Conservation (phyloP, 371 early-diverging fungal species). For the Mortierella sp. region DNA sequence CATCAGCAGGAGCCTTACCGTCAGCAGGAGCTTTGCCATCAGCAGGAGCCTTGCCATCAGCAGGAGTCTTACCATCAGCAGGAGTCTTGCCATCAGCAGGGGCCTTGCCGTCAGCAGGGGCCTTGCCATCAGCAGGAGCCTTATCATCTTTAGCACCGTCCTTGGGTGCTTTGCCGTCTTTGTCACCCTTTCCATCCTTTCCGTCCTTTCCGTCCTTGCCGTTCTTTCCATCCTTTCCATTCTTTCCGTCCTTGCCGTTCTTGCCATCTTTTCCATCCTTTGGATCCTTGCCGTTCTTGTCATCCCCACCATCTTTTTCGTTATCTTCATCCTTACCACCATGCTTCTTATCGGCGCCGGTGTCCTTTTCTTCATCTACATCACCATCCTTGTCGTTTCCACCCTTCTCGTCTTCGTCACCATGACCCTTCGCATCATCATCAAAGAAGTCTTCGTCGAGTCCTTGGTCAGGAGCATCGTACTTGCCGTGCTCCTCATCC, state of each 20-base stretch:
- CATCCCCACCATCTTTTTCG: too few species aligned
- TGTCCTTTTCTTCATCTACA: too few species aligned
- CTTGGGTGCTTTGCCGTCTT: slow-evolving; percentile 4
- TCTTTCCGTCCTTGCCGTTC: too few species aligned
- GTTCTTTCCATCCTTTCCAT: too few species aligned
- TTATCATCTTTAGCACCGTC: slow-evolving; percentile 16
- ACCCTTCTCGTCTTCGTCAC: too few species aligned
- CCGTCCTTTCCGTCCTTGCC: too few species aligned
- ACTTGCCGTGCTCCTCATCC: slow-evolving; percentile 38
- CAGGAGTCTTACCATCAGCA: slow-evolving; percentile 12
- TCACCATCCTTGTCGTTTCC: too few species aligned
- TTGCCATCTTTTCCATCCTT: too few species aligned
- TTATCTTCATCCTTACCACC: slow-evolving; percentile 7
- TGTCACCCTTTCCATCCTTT: slow-evolving; percentile 16
- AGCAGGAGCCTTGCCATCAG: slow-evolving; percentile 9
- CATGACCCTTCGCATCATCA: too few species aligned
- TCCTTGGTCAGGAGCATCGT: too few species aligned
- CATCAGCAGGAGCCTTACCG: slow-evolving; percentile 10
- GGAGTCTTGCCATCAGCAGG: slow-evolving; percentile 9
- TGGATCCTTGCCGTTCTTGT: too few species aligned
- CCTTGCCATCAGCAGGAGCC: slow-evolving; percentile 7
- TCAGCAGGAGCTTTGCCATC: slow-evolving; percentile 1
- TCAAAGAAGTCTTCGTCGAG: too few species aligned
- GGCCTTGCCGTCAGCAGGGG: slow-evolving; percentile 8
- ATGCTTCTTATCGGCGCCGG: not conserved